Conservation (phyloP, 2,329 filamentous ascomycete species). For the Exophiala sp. region DNA sequence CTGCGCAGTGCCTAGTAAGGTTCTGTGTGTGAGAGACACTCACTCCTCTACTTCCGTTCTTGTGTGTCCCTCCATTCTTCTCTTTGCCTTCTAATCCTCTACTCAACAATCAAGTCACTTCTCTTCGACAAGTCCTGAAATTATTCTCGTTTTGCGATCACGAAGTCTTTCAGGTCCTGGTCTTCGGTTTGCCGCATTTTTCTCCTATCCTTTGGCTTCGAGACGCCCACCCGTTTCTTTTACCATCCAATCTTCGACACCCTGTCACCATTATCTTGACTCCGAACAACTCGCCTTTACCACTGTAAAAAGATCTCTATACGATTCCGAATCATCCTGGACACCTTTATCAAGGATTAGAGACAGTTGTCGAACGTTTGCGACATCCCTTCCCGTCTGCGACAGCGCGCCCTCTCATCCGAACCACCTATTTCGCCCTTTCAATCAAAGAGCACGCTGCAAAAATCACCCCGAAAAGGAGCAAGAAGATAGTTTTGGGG, state of each 20-base stretch:
- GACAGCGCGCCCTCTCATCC: slow-evolving; percentile 7
- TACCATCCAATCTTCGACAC: neutral
- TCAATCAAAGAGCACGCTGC: neutral
- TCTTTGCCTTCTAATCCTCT: slow-evolving; percentile 6
- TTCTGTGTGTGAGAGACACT: neutral
- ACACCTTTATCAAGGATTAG: neutral
- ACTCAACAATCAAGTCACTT: neutral
- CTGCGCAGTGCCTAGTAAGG: no score
- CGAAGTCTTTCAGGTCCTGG: neutral
- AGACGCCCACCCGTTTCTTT: slow-evolving; percentile 4
- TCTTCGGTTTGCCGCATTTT: neutral
- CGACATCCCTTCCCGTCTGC: slow-evolving; percentile 17
- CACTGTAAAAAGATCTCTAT: neutral
- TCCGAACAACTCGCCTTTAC: slow-evolving; percentile 2
- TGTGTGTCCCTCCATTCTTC: slow-evolving; percentile 17
- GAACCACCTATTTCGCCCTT: slow-evolving; percentile 6
- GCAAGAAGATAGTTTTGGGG: neutral
- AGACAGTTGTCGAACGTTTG: slow-evolving; percentile 3
- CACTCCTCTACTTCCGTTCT: neutral
- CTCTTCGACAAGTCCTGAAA: neutral
- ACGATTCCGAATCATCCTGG: neutral
- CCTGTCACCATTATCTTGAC: slow-evolving; percentile 10
- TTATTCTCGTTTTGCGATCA: slow-evolving; percentile 3
- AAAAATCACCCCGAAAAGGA: slow-evolving; percentile 3
- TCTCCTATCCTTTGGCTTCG: slow-evolving; percentile 2